phyloP scores from a whole-genome alignment of 345 rosid genomes.

The Gossypium mustelinum region DNA sequence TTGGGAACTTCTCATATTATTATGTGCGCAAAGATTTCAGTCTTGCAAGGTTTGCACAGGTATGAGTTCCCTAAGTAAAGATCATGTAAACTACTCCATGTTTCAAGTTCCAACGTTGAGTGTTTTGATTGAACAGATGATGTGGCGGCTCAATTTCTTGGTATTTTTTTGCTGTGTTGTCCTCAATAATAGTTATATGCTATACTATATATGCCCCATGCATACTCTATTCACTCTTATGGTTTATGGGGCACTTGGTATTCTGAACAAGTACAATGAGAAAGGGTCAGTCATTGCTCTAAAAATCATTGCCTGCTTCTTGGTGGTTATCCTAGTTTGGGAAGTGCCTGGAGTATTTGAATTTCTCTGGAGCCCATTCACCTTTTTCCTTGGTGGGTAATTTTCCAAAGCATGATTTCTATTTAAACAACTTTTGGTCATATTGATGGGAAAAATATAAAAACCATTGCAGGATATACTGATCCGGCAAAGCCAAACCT shows the following conservation, averaged over 20 bases:
- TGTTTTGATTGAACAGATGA: slow-evolving; percentile 64
- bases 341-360: slow-evolving; percentile 95
- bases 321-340: slow-evolving; percentile 85
- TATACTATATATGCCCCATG: slow-evolving; percentile 98
- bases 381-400: slow-evolving; percentile 75
- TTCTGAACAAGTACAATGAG: slow-evolving; percentile 86
- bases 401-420: slow-evolving; percentile 16
- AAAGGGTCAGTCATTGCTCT: slow-evolving; percentile 67
- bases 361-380: slow-evolving; percentile 87
- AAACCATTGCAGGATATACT: slow-evolving; percentile 65
- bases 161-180: slow-evolving; percentile 80
- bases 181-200: slow-evolving; percentile 84
- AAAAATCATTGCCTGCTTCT: slow-evolving; percentile 69
- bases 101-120: slow-evolving; percentile 19
- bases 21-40: slow-evolving; percentile 97
- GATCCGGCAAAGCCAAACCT: slow-evolving; percentile 80
- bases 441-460: slow-evolving; percentile 15
- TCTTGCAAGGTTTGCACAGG: slow-evolving; percentile 95
- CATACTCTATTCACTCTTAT: slow-evolving; percentile 97
- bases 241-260: slow-evolving; percentile 96
- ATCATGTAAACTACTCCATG: slow-evolving; percentile 6
- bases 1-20: slow-evolving; percentile 97
- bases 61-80: slow-evolving; percentile 24
- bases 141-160: slow-evolving; percentile 99
- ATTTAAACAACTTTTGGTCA: background rate